Base-by-base conservation (phyloP, 2,329 filamentous ascomycete genomes). In the Arachnomyces sp. region DNA sequence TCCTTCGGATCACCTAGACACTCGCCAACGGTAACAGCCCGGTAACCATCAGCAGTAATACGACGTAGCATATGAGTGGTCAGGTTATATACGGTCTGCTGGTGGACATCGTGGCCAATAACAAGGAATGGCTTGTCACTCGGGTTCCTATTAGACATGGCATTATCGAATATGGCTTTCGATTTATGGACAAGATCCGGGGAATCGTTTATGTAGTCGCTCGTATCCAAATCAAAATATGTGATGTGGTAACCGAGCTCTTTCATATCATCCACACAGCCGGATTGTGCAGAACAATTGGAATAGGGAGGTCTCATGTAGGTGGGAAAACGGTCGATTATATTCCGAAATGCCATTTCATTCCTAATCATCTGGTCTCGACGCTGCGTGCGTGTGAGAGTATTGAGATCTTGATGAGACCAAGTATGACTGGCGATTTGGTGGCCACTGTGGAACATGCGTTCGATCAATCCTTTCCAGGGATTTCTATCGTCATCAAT, bases 291-390 rank as follows among this genome's bases (percentile, higher is more conserved):
- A 9, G 49, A 53, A 41, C 67, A 70, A 30, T 56, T 62, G 7
- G 65, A 63, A 50, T 71, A 74, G 1, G 72, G 72, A 8, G 72
- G 68, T 3, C 72, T 66, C 68, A 74, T 73, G 50, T 75, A 74
- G 5, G 69, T 72, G 2, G 72, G 71, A 39, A 70, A 68, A 30
- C 58, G 59, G 28, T 71, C 71, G 25, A 75, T 49, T 37, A 74
- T 67, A 43, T 67, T 68, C 14, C 57, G 53, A 21, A 74, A 44
- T 0, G 68, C 71, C 18, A 61, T 63, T 51, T 75, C 71, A 16
- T 69, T 65, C 47, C 66, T 67, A 21, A 62, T 50, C 51, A 74
- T 64, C 45, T 75, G 63, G 3, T 57, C 52, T 13, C 47, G 58
- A 25, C 68, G 63, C 36, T 63, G 59, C 1, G 47, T 44, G 3